Conservation (phyloP, 23 red algal species). For the Agarophyton chilense region DNA sequence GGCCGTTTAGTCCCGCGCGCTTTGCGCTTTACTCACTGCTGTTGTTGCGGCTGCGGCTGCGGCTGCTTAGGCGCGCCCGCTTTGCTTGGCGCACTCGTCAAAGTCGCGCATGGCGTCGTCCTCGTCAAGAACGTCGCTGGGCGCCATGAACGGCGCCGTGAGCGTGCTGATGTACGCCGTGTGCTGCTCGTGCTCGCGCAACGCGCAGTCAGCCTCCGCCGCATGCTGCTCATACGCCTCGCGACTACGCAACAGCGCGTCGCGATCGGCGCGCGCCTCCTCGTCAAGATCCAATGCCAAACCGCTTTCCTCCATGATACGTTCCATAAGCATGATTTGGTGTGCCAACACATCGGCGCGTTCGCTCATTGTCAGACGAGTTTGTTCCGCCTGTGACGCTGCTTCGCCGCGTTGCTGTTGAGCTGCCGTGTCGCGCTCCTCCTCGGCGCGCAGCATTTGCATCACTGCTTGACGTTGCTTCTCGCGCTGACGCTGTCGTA, state of each 20-base stretch:
- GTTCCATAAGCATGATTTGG: conserved; percentile 57
- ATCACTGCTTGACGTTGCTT: conserved; percentile 52
- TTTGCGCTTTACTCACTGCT: not conserved
- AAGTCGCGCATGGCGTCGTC: conserved; percentile 61
- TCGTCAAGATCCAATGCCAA: conserved; percentile 56
- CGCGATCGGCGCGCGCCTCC: conserved; percentile 18
- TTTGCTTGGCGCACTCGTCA: conserved; percentile 63
- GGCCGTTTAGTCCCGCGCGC: conserved; percentile 19
- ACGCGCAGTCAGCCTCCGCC: conserved; percentile 34
- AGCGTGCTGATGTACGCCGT: conserved; percentile 55
- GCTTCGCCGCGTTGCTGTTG: not conserved
- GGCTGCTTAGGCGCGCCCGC: conserved; percentile 12
- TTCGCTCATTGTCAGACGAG: conserved; percentile 10
- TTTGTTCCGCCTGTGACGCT: conserved; percentile 3
- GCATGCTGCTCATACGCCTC: conserved; percentile 31
- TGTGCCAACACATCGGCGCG: conserved; percentile 26
- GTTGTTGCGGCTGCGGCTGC: not conserved
- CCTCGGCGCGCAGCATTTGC: conserved; percentile 63
- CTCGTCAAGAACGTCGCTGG: conserved; percentile 60
- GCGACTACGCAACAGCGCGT: conserved; percentile 40
- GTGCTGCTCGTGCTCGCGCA: conserved; percentile 28
- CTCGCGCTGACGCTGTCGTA: conserved; percentile 52
- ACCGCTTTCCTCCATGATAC: conserved; percentile 65
- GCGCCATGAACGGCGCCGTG: conserved; percentile 52
- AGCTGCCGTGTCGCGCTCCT: conserved; percentile 12